These are phyloP conservation scores for Cymbidium sinense DNA, from an alignment of 106 monocot species.

Conservation along the genomic window DNA sequence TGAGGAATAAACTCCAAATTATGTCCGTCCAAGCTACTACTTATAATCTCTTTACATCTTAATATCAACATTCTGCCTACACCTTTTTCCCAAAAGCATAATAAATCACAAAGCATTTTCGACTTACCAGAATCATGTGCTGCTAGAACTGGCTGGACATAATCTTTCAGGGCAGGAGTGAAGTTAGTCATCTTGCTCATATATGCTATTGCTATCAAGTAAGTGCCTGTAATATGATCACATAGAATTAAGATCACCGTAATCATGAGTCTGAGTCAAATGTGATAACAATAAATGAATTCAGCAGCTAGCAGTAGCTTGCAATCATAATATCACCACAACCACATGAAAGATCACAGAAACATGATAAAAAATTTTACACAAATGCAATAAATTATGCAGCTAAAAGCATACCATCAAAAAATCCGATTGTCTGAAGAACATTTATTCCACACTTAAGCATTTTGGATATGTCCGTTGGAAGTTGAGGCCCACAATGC, in stretches of 20 bases:
- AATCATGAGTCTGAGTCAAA: background rate
- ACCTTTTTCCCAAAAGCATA: background rate
- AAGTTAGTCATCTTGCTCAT: constrained; percentile 15
- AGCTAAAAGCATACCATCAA: constrained; percentile 45
- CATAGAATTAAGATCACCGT: background rate
- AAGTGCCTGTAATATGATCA: constrained; percentile 38
- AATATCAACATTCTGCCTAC: background rate
- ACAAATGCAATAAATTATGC: background rate
- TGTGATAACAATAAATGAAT: constrained; percentile 5
- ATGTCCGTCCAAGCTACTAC: background rate
- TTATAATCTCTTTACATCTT: background rate
- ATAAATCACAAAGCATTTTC: background rate
- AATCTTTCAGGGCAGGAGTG: constrained; percentile 45
- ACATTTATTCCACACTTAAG: constrained; percentile 88
- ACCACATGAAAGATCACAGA: background rate
- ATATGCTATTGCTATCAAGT: constrained; percentile 61
- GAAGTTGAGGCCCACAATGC: constrained; percentile 84
- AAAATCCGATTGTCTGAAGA: constrained; percentile 75
- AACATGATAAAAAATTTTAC: background rate
- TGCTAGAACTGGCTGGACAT: constrained; percentile 37
- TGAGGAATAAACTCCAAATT: background rate
- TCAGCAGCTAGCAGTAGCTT: background rate
- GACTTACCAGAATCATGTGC: constrained; percentile 4
- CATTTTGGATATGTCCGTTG: constrained; percentile 88
- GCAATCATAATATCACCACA: background rate